A percentile compares a stretch with the other conserved stretches of the same genome.
Evolutionary conservation across 78 protist genomes (phyloP).

Genomic region (Dictyostelium brefeldianum): DNA sequence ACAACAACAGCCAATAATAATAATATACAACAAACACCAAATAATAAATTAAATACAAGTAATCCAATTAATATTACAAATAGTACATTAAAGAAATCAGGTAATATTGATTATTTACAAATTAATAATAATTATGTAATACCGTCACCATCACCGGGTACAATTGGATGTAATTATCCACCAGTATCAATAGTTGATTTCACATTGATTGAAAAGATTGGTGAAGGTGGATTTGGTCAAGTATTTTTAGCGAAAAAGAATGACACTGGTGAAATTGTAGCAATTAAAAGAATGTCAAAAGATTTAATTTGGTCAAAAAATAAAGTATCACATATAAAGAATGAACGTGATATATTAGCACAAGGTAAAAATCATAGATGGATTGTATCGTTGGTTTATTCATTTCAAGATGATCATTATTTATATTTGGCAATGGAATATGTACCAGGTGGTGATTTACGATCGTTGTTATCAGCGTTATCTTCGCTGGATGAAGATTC

Average conservation of each 20-base stretch:
- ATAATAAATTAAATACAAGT: background rate
- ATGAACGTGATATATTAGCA: slow-evolving; percentile 78
- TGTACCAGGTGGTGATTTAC: slow-evolving; percentile 93
- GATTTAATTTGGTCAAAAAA: slow-evolving; percentile 68
- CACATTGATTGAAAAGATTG: slow-evolving; percentile 68
- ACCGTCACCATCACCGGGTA: slow-evolving; percentile 89
- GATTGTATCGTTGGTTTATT: slow-evolving; percentile 82
- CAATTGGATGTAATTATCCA: background rate
- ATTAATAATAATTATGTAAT: slow-evolving; percentile 59
- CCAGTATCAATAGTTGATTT: slow-evolving; percentile 77
- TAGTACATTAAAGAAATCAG: slow-evolving; percentile 1
- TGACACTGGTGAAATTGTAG: slow-evolving; percentile 84
- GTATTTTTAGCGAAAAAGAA: slow-evolving; percentile 86
- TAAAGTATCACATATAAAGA: slow-evolving; percentile 71
- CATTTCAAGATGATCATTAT: slow-evolving; percentile 85
- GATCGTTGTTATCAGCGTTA: slow-evolving; percentile 71
- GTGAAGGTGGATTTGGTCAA: slow-evolving; percentile 87
- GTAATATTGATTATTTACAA: slow-evolving; percentile 34
- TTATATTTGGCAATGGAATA: slow-evolving; percentile 91
- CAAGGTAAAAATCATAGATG: slow-evolving; percentile 54
- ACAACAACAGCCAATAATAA: background rate
- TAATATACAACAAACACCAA: background rate
- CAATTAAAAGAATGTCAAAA: slow-evolving; percentile 90
- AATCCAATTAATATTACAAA: background rate
- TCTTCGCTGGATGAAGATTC: slow-evolving; percentile 77